These are phyloP conservation scores for Corniculantispora saksenae DNA, from an alignment of 2,329 filamentous ascomycete species.

Conservation along the genomic window DNA sequence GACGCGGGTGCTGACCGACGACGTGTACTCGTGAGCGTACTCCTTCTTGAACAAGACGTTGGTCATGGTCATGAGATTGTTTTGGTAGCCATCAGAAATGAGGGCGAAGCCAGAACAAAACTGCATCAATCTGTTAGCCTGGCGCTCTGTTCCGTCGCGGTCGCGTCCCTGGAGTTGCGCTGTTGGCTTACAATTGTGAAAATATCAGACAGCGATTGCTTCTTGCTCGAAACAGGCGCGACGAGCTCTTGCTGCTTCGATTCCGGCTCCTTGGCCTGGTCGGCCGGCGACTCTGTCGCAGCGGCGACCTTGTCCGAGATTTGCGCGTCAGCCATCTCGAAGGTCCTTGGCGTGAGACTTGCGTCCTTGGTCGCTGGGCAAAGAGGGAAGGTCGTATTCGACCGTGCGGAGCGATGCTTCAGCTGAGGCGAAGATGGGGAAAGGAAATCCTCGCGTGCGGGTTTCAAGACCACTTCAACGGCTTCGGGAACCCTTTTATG, in stretches of 20 bases:
- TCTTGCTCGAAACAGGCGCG: constrained; percentile 9
- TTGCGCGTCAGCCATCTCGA: neutral
- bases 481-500: neutral
- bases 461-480: neutral
- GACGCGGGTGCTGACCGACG: constrained; percentile 40
- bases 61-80: constrained; percentile 39
- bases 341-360: neutral
- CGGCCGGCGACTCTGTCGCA: neutral
- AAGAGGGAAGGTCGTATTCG: neutral
- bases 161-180: neutral
- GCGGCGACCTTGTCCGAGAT: constrained; percentile 11
- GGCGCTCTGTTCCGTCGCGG: too few species aligned
- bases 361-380: neutral
- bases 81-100: constrained; percentile 39
- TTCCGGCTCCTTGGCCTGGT: neutral
- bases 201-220: constrained; percentile 28
- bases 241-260: neutral
- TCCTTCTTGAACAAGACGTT: constrained; percentile 34
- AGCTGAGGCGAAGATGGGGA: neutral
- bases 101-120: constrained; percentile 36
- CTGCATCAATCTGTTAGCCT: constrained; percentile 15
- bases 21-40: constrained; percentile 38
- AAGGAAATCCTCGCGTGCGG: neutral
- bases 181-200: constrained; percentile 28
- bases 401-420: constrained; percentile 6